phyloP scores from a whole-genome alignment of 371 early-diverging fungal species.

The Funneliformis caledonium region DNA sequence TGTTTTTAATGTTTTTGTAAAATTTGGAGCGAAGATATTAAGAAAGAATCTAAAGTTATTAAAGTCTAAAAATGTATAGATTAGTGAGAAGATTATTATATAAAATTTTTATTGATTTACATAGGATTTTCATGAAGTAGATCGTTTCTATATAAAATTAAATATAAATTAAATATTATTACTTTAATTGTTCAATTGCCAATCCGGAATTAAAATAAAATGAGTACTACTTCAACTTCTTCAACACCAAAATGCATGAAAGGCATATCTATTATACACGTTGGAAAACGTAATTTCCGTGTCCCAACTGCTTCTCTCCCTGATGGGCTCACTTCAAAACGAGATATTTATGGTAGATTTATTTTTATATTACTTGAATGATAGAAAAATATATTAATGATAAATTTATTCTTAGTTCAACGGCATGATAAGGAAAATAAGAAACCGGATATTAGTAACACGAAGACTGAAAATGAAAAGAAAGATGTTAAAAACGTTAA shows the following conservation, averaged over 20 bases:
- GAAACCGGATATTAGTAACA: background rate
- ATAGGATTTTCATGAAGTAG: no score
- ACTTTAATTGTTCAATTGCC: no score
- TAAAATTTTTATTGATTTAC: no score
- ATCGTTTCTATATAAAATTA: no score
- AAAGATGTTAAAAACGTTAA: background rate
- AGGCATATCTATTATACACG: constrained; percentile 28
- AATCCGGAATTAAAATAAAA: background rate
- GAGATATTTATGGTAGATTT: background rate
- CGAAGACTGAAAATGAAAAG: background rate
- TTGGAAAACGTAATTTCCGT: constrained; percentile 25
- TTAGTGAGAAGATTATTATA: no score
- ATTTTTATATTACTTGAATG: constrained; percentile 1
- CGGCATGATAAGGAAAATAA: background rate
- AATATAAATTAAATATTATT: no score
- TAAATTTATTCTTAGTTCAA: background rate
- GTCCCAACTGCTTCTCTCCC: constrained; percentile 23
- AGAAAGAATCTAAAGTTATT: no score
- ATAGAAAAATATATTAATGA: background rate
- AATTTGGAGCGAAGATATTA: no score
- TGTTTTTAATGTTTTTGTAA: no score
- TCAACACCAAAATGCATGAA: constrained; percentile 20
- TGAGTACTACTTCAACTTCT: background rate
- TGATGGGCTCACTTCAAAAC: background rate
- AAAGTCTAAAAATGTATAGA: no score